A percentile compares a stretch with the other conserved stretches of the same genome.
These are phyloP conservation scores for Neonectria magnoliae DNA, from an alignment of 2,329 filamentous ascomycete genomes.

Conservation along the genomic window DNA sequence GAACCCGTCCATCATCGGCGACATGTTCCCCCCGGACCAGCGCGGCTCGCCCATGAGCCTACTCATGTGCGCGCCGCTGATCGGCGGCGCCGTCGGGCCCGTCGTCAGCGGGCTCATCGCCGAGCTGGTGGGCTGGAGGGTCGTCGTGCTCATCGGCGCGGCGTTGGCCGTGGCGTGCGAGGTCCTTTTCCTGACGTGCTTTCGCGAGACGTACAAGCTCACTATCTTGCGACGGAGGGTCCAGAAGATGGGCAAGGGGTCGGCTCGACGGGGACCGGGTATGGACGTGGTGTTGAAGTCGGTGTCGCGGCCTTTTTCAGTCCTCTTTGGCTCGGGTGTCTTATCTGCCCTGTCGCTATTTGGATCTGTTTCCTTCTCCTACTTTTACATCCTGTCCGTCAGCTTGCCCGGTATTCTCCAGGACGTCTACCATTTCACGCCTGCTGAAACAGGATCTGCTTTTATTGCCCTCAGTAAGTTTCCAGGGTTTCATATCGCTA, in stretches of 20 bases:
- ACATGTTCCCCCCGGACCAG: conserved; percentile 67
- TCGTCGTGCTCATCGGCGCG: conserved; percentile 61
- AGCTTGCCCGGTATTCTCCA: conserved; percentile 62
- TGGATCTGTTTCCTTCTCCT: conserved; percentile 60
- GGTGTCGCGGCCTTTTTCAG: conserved; percentile 56
- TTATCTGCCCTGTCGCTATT: conserved; percentile 61
- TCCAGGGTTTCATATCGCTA: not conserved
- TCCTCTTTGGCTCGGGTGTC: conserved; percentile 62
- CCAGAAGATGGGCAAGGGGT: conserved; percentile 6
- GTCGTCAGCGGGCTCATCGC: conserved; percentile 65
- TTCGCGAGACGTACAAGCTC: conserved; percentile 70
- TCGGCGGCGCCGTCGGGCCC: conserved; percentile 67
- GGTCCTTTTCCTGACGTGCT: conserved; percentile 60
- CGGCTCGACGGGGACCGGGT: conserved; percentile 29
- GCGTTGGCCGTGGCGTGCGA: conserved; percentile 60
- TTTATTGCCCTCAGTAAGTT: conserved; percentile 52
- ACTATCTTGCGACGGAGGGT: conserved; percentile 57
- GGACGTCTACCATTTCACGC: conserved; percentile 58
- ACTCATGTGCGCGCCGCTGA: conserved; percentile 65
- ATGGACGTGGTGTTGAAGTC: conserved; percentile 44
- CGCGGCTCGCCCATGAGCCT: conserved; percentile 68
- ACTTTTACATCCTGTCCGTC: conserved; percentile 64
- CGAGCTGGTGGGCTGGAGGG: conserved; percentile 64
- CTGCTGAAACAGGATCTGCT: conserved; percentile 61
- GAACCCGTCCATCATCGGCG: conserved; percentile 71